These are phyloP conservation scores for Moricandia arvensis DNA, from an alignment of 345 rosid genomes.

Conservation along the genomic window DNA sequence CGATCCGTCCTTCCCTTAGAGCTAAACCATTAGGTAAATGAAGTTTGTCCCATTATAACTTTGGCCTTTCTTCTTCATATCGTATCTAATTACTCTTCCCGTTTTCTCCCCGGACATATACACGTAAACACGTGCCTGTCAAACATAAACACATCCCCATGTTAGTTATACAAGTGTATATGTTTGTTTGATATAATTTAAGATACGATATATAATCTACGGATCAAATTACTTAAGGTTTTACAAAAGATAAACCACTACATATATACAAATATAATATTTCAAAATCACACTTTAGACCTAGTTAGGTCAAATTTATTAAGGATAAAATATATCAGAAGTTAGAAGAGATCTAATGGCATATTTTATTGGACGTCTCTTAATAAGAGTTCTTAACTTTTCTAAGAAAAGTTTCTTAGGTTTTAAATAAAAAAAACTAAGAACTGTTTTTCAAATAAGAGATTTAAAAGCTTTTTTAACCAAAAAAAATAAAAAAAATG, in stretches of 20 bases:
- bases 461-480: too few relatives aligned
- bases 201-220: not conserved
- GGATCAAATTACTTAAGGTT: not conserved
- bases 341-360: too few relatives aligned
- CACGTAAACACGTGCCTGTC: constrained; percentile 46
- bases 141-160: not conserved
- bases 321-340: too few relatives aligned
- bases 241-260: not conserved
- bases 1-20: constrained; percentile 50
- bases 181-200: not conserved
- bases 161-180: not conserved
- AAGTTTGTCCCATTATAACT: constrained; percentile 36
- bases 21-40: constrained; percentile 72
- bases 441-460: too few relatives aligned
- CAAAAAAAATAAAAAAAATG: too few relatives aligned
- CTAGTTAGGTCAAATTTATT: not conserved
- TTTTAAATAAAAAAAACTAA: too few relatives aligned
- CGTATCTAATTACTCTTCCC: constrained; percentile 35
- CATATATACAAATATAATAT: not conserved
- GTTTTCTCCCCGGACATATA: not conserved
- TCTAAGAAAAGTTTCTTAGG: too few relatives aligned
- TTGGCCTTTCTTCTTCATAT: constrained; percentile 34
- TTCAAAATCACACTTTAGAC: not conserved
- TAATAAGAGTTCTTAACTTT: too few relatives aligned
- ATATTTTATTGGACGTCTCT: too few relatives aligned